Evolutionary conservation across 2,329 filamentous ascomycete genomes (phyloP), one percentile per base, ranked within the genome.

Genomic region (Colletotrichum coccodes): DNA sequence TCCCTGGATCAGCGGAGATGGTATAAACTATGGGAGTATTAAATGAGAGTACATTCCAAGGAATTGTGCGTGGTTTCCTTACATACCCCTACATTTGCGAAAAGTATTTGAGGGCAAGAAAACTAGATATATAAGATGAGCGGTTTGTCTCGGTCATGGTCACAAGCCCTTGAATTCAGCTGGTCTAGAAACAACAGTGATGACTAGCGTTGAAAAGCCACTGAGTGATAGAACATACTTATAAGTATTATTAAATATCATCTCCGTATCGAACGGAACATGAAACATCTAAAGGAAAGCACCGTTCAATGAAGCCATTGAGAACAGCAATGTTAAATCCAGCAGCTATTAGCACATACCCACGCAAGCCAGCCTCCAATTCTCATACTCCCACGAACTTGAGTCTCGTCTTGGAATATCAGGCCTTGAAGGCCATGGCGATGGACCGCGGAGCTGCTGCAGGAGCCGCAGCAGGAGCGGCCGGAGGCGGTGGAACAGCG

Each of bases 291-390:
- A 54, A 23, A 16, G 2, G 60, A 54, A 12, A 26, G 23, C 21
- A n/a, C 32, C 0, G 34, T 34, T 42, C 4, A 30, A 12, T 28
- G 9, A 34, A 38, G 42, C 8, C 3, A 26, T 23, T 18, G n/a
- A 4, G 16, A 49, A 65, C 5, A 21, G 53, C 26, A 50, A 40
- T 49, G 46, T 68, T 68, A 53, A 65, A 28, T 12, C 60, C 65
- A 60, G 65, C 60, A 68, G 65, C 34, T n/a, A 38, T 50, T 6
- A 5, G 30, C 3, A 23, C 32, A 21, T 3, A n/a, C 21, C 32
- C 6, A 32, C 7, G 4, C 2, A 14, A 38, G 7, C 0, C 42
- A 44, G 18, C 42, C 26, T 47, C 36, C 4, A 2, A 28, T 66
- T 18, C 38, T 23, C 42, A 36, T 21, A 40, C 50, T 12, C 54